A percentile compares a stretch with the other conserved stretches of the same genome.
Conservation (phyloP, 176 grass and related monocot genomes). For the Melocanna baccifera region DNA sequence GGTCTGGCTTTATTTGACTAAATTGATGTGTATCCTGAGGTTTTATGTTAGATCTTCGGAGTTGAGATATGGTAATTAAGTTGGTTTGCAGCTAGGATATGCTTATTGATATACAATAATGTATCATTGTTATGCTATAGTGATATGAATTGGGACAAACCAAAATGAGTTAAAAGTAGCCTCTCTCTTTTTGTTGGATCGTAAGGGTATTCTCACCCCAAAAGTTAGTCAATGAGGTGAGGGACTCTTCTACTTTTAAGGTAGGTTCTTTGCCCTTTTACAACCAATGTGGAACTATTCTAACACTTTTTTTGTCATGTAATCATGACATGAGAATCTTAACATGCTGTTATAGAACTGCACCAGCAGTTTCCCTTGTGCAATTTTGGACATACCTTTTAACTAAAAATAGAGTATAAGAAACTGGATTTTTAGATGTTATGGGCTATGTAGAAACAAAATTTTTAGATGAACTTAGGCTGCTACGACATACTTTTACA, state of each 20-base stretch:
- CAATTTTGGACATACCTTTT: background rate
- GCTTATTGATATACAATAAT: background rate
- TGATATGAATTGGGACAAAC: background rate
- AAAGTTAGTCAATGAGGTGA: too few relatives aligned
- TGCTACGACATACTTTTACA: background rate
- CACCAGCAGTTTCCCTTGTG: background rate
- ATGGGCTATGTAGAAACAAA: background rate
- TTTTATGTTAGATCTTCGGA: background rate
- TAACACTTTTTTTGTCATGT: too few relatives aligned
- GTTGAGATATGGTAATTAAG: background rate
- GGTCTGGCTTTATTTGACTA: background rate
- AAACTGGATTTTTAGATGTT: background rate
- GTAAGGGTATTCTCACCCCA: too few relatives aligned
- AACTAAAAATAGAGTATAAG: background rate
- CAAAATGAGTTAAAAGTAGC: background rate
- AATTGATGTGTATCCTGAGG: background rate
- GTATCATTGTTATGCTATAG: background rate
- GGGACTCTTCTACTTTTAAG: too few relatives aligned
- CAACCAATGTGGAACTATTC: too few relatives aligned
- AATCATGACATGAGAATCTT: background rate
- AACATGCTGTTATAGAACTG: background rate
- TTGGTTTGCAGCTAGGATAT: slow-evolving; percentile 10
- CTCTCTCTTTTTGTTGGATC: background rate
- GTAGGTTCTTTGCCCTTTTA: too few relatives aligned
- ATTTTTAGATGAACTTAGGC: background rate